Evolutionary conservation across 257 asterid genomes (phyloP), one percentile per base, ranked within the genome.

Genomic region (Prunella vulgaris): DNA sequence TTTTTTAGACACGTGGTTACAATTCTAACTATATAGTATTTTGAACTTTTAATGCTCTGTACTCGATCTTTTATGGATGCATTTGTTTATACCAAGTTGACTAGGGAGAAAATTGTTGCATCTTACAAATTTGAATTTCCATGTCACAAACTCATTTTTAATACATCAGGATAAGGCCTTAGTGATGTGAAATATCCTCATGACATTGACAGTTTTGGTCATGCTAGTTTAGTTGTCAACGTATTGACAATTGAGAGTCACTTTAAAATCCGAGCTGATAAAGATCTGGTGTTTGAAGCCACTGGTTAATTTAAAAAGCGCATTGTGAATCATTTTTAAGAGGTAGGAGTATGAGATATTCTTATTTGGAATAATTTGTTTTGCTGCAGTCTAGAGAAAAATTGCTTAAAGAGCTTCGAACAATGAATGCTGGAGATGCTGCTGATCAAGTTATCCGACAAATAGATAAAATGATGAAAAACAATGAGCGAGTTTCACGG

Each of bases 361-460:
- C 75, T 70, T 49, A 75, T 44, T 67, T 66, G 46, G 74, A 66
- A 32, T 74, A 22, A 17, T 58, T 68, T 57, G 18, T 74, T 58
- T 76, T 57, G 64, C 53, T 46, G 49, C 85, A 94, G 99, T 85
- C 97, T 46, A 87, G 95, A 81, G 99, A 94, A 62, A 87, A 81
- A 73, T 76, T 94, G 88, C 81, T 91, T 21, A 94, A 86, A 78
- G 86, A 83, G 63, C 79, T 94, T 83, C 88, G 97, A 75, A 84
- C 84, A 59, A 89, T 91, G 97, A 87, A 84, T 84, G 99, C 99
- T 54, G 97, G 97, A 74, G 97, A 94, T 73, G 99, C 97, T 44
- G 97, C 99, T 59, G 99, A 94, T 83, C 99, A 94, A 78, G 97
- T 82, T 77, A 63, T 87, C 35, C 79, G 97, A 54, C 99, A 94